Conservation (phyloP, 345 rosid species). For the Psidium friedrichsthalianum region DNA sequence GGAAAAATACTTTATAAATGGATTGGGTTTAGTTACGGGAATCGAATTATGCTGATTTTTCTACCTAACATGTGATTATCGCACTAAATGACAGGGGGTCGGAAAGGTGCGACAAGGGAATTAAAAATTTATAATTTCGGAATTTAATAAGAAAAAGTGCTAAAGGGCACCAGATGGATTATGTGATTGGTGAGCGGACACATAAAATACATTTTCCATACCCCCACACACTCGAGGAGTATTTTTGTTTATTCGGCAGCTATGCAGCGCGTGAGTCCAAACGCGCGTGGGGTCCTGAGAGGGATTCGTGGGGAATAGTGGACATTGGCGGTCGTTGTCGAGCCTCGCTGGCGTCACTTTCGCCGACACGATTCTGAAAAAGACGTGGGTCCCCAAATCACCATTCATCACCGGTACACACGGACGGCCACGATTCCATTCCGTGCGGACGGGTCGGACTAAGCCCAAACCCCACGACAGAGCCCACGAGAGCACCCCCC, state of each 20-base stretch:
- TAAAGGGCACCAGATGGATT: too few relatives aligned
- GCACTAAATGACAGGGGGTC: neutral
- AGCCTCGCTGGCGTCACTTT: conserved; percentile 4
- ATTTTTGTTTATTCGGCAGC: neutral
- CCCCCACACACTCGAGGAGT: neutral
- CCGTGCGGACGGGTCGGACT: neutral
- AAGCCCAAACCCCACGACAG: neutral
- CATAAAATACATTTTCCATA: neutral
- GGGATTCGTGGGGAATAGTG: neutral
- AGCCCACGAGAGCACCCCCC: neutral
- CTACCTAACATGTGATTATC: neutral
- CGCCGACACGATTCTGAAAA: conserved; percentile 16
- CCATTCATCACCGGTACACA: neutral
- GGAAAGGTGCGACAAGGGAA: rapidly evolving
- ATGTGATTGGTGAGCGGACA: neutral
- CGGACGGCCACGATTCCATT: neutral
- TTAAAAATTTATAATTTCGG: neutral
- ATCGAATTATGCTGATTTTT: neutral
- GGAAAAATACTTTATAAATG: too few relatives aligned
- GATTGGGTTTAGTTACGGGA: too few relatives aligned
- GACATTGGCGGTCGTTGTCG: conserved; percentile 4
- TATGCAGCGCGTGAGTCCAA: neutral
- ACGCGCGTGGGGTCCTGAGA: neutral
- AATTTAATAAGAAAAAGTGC: neutral
- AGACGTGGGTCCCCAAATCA: neutral